Percentiles rank a stretch among this genome's conserved stretches.
Evolutionary conservation across 2,329 filamentous ascomycete genomes (phyloP).

Genomic region (Chaetomiaceae sp.): DNA sequence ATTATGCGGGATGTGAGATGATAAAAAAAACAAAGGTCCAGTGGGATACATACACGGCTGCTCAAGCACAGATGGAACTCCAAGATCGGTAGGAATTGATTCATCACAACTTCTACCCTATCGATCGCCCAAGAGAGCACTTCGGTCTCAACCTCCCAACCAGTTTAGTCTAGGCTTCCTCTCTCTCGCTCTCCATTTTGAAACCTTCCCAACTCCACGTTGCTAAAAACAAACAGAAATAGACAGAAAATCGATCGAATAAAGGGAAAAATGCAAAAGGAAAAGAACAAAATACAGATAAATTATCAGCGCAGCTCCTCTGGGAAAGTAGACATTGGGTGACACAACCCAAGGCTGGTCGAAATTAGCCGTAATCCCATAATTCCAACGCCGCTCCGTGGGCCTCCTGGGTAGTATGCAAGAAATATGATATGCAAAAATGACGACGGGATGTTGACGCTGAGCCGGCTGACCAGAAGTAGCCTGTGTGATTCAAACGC

Average conservation of each 20-base stretch:
- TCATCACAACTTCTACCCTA: background rate
- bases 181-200: background rate
- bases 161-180: background rate
- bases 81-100: background rate
- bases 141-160: background rate
- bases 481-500: background rate
- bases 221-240: background rate
- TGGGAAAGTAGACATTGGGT: too few species aligned
- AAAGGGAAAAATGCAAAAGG: background rate
- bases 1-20: too few species aligned
- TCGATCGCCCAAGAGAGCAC: background rate
- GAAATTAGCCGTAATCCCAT: background rate
- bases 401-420: slow-evolving; percentile 6
- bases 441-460: background rate
- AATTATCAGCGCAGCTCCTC: background rate
- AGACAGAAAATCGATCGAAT: background rate
- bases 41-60: too few species aligned
- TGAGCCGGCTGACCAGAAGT: background rate
- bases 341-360: background rate
- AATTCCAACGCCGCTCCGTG: slow-evolving; percentile 1
- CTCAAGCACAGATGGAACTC: too few species aligned
- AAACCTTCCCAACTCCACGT: background rate
- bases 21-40: too few species aligned
- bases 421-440: slow-evolving; percentile 2
- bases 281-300: background rate